Evolutionary conservation across 2,329 filamentous ascomycete genomes (phyloP).

Genomic region (Cryphonectria nitschkei): DNA sequence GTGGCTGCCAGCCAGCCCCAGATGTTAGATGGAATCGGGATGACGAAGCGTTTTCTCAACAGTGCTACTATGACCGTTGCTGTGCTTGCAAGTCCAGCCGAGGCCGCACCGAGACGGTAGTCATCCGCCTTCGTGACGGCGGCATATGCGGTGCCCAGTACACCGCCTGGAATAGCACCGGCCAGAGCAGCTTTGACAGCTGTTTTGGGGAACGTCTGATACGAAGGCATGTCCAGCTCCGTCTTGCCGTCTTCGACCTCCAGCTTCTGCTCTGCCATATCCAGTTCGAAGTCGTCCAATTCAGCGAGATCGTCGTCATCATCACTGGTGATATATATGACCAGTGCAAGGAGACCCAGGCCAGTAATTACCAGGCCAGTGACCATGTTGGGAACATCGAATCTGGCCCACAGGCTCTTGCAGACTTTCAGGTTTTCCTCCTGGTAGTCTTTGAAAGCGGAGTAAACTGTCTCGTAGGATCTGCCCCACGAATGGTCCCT

Average conservation of each 20-base stretch:
- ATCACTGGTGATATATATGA: constrained; percentile 70
- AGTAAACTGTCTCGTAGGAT: constrained; percentile 49
- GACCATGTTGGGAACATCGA: constrained; percentile 85
- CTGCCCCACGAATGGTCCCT: constrained; percentile 41
- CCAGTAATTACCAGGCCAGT: constrained; percentile 75
- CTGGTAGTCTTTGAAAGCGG: constrained; percentile 75
- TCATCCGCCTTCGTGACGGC: constrained; percentile 43
- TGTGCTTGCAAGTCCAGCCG: constrained; percentile 51
- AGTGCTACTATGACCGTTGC: constrained; percentile 46
- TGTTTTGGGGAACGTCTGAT: constrained; percentile 44
- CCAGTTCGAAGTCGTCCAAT: constrained; percentile 60
- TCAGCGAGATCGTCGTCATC: constrained; percentile 58
- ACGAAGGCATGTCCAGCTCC: constrained; percentile 37
- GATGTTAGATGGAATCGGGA: constrained; percentile 70
- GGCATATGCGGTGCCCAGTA: constrained; percentile 38
- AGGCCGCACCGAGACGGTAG: constrained; percentile 46
- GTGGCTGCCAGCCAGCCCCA: constrained; percentile 88
- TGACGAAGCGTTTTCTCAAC: constrained; percentile 45
- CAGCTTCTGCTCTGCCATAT: constrained; percentile 61
- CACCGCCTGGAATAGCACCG: constrained; percentile 41
- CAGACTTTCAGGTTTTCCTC: constrained; percentile 77
- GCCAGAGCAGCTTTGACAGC: constrained; percentile 44
- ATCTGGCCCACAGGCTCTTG: constrained; percentile 86
- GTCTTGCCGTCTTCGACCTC: constrained; percentile 50
- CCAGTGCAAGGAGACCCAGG: constrained; percentile 67